Evolutionary conservation across 169 alveolate species (phyloP), one percentile per base, ranked within the genome.

Genomic region (Plasmodium berghei): DNA sequence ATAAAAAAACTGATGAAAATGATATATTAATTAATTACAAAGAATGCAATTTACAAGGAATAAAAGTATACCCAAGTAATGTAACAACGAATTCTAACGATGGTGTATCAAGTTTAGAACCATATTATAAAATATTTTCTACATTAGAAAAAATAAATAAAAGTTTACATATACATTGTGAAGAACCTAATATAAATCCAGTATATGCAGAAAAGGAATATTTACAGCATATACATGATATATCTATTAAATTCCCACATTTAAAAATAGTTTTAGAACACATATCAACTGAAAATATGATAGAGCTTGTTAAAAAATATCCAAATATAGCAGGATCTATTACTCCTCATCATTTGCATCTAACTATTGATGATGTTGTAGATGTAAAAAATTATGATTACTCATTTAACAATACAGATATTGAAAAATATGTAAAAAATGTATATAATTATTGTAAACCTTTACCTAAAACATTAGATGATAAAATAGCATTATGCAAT

Each of bases 261-360:
- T 62, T 94, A 45, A 94, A 94, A 89, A 93, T 94, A 20, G 96
- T 94, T 46, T 73, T 93, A 58, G 96, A 94, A 63, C 96, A 94
- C 28, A 92, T 94, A 48, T 72, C 95, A 46, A 87, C 95, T 14
- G 74, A 28, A 49, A 89, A 54, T 2, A 63, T 87, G 72, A 70
- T 92, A 16, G 87, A 92, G 28, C 62, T 90, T 0, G 92, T 94
- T 42, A 56, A 64, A 46, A 72, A 92, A 20, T 66, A 63, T 52
- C 95, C 87, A 18, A 94, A 94, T 62, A 20, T 94, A 34, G 95
- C 92, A 9, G 92, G 89, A 14, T 58, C 92, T 5, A 54, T 87
- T 61, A 87, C 92, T 8, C 87, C 88, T 10, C 92, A 87, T 54
- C 92, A 87, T 59, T 87, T 87, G 48, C 59, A 72, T 16, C 72